phyloP scores from a whole-genome alignment of 345 rosid species.

The Eucalyptus caleyi region DNA sequence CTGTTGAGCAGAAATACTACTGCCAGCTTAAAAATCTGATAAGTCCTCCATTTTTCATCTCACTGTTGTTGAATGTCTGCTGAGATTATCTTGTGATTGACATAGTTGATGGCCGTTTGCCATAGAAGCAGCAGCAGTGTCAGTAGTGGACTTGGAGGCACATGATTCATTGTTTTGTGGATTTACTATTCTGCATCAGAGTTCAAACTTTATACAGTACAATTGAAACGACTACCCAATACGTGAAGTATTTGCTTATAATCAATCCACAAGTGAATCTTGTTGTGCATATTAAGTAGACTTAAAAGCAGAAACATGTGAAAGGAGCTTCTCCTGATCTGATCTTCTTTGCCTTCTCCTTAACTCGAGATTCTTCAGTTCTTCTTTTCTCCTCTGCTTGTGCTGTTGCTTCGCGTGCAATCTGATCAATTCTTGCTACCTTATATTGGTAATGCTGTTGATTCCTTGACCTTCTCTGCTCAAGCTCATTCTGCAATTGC shows the following conservation, averaged over 20 bases:
- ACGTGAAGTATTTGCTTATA: neutral
- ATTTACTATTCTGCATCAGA: neutral
- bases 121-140: neutral
- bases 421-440: constrained; percentile 37
- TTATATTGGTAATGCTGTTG: constrained; percentile 39
- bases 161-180: neutral
- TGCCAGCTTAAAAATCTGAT: neutral
- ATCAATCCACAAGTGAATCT: neutral
- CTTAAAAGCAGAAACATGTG: constrained; percentile 43
- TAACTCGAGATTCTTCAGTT: constrained; percentile 33
- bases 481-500: constrained; percentile 40
- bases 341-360: constrained; percentile 35
- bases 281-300: neutral
- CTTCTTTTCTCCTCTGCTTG: constrained; percentile 54
- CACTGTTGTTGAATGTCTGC: neutral
- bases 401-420: constrained; percentile 42
- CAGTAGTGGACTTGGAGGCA: neutral
- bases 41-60: neutral
- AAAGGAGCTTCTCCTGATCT: constrained; percentile 20
- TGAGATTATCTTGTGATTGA: neutral
- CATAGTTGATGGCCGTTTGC: neutral
- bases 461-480: constrained; percentile 32
- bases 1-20: neutral
- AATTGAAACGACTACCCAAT: neutral
- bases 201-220: neutral